A percentile compares a stretch with the other conserved stretches of the same genome.
phyloP scores from a whole-genome alignment of 768 basidiomycete genomes.

The Tulasnella sp. region DNA sequence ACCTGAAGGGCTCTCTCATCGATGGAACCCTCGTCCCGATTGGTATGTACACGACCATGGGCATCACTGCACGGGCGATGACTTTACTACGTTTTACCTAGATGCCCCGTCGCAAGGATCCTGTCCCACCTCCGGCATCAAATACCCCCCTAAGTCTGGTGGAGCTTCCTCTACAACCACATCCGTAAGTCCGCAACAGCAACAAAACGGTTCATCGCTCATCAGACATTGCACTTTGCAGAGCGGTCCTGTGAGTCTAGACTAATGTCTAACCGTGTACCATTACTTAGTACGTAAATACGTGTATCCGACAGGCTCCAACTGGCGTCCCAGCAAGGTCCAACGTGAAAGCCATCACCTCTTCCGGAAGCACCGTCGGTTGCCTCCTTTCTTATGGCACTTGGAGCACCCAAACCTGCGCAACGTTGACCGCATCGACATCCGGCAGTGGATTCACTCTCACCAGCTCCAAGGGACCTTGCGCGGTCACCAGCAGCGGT shows the following conservation, averaged over 20 bases:
- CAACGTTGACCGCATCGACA: slow-evolving; percentile 42
- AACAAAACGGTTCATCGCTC: not conserved
- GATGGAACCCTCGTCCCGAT: slow-evolving; percentile 54
- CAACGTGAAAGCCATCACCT: slow-evolving; percentile 33
- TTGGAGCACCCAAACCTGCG: slow-evolving; percentile 50
- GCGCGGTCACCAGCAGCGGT: slow-evolving; percentile 36
- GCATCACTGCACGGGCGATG: not conserved
- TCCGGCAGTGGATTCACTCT: slow-evolving; percentile 41
- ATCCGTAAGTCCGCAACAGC: not conserved
- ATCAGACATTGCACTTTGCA: not conserved
- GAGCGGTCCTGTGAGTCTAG: not conserved
- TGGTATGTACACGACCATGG: slow-evolving; percentile 28
- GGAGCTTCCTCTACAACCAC: slow-evolving; percentile 23
- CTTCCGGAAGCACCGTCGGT: slow-evolving; percentile 30
- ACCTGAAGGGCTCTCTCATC: slow-evolving; percentile 47
- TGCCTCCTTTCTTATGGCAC: slow-evolving; percentile 45
- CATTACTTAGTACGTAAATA: too few species aligned
- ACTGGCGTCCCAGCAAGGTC: slow-evolving; percentile 25
- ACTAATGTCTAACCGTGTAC: too few species aligned
- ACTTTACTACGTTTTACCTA: not conserved
- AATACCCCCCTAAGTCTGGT: slow-evolving; percentile 46
- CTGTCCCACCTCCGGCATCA: slow-evolving; percentile 46
- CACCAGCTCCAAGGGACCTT: slow-evolving; percentile 46
- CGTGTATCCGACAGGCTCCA: not conserved
- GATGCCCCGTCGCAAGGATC: slow-evolving; percentile 13